Evolutionary conservation across 495 filamentous ascomycete genomes (phyloP), one percentile per base, ranked within the genome.

Genomic region (Talaromyces liani): DNA sequence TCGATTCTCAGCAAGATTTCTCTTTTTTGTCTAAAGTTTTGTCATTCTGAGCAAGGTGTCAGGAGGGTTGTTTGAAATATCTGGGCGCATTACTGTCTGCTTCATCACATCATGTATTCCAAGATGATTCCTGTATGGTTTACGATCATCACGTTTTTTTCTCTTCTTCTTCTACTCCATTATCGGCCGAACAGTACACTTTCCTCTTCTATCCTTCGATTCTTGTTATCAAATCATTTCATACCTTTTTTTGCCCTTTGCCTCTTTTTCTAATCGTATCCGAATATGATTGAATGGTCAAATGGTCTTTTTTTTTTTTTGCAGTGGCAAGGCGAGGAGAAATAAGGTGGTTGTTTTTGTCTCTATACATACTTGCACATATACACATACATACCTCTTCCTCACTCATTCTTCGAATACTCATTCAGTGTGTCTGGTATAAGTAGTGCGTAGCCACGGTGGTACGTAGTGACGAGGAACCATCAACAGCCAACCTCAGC

Each of bases 31-130:
- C 53, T 56, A 27, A 25, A 20, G 14, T 33, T 31, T 58, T 58
- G 31, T 58, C 56, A 36, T 33, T 58, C 31, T 58, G 56, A 58
- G 56, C 56, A 58, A 58, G 56, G 56, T 58, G 56, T 58, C 56
- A 36, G 56, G 56, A 58, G 56, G 56, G 56, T 33, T 58, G 31
- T 58, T 58, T 36, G 27, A 24, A 14, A 34, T 33, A 18, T 58
- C 29, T 58, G 56, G 56, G 56, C 31, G 56, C 56, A 58, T 58
- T 36, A 18, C 29, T 36, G 8, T 34, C 22, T 58, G 18, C 4
- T 58, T 36, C 31, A 20, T 58, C 56, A 58, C 18, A 24, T 20
- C 56, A 36, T 58, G 56, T 58, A 58, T 33, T 58, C 25, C 18
- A 57, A 54, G 49, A 54, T 54, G 49, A 54, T 54, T 54, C 12